A percentile compares a stretch with the other conserved stretches of the same genome.
Evolutionary conservation across 108 stramenopile genomes (phyloP).

Genomic region (Tribonema minus): DNA sequence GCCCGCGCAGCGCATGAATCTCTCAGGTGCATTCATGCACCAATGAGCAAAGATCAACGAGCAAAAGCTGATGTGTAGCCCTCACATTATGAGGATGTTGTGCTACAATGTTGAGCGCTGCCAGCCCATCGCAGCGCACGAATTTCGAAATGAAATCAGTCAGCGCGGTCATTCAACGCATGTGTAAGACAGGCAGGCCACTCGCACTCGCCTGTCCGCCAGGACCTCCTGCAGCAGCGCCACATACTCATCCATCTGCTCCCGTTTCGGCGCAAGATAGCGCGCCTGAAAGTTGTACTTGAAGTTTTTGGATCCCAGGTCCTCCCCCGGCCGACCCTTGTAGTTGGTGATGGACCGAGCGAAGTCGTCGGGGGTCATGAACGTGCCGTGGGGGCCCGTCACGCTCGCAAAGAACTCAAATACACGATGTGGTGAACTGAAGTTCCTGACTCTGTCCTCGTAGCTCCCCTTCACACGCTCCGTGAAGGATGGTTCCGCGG

Average conservation of each 20-base stretch:
- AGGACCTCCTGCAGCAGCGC: background rate
- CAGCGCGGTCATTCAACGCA: too few species aligned
- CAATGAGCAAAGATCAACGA: too few species aligned
- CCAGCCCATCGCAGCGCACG: too few species aligned
- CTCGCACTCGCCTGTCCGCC: conserved; percentile 13
- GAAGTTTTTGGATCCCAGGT: conserved; percentile 19
- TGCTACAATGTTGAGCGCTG: too few species aligned
- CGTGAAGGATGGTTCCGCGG: too few species aligned
- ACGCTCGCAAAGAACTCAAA: conserved; percentile 40
- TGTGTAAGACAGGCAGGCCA: too few species aligned
- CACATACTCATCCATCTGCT: conserved; percentile 1
- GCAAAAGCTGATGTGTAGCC: too few species aligned
- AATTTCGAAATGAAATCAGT: too few species aligned
- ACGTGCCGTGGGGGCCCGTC: conserved; percentile 1
- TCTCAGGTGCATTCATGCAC: too few species aligned
- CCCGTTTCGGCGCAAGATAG: background rate
- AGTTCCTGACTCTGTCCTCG: conserved; percentile 33
- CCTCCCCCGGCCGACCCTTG: conserved; percentile 13
- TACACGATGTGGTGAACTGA: conserved; percentile 22
- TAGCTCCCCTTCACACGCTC: conserved; percentile 21
- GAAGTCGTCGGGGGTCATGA: conserved; percentile 28
- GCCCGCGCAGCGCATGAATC: too few species aligned
- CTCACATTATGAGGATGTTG: too few species aligned
- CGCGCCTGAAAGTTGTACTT: conserved; percentile 22
- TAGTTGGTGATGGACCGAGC: conserved; percentile 28